These are phyloP conservation scores for Mrakia hoshinonis DNA, from an alignment of 768 basidiomycete genomes.

Conservation along the genomic window DNA sequence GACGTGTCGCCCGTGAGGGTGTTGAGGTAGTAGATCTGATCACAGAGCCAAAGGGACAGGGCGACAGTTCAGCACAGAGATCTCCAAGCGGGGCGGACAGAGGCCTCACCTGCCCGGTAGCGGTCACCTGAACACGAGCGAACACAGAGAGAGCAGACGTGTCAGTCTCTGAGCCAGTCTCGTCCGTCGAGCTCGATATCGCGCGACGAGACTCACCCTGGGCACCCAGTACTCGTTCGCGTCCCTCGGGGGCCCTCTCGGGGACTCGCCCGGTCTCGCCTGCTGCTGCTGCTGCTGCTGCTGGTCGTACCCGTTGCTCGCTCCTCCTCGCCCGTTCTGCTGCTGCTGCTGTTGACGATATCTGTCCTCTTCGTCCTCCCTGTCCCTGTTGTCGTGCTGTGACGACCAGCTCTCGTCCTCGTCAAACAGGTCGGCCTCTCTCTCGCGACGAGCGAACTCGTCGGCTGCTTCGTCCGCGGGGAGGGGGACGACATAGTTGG, in stretches of 20 bases:
- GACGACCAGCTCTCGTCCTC: not conserved
- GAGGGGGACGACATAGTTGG: conserved; percentile 79
- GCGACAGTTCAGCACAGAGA: too few relatives aligned
- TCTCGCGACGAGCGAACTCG: conserved; percentile 1
- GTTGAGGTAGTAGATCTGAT: conserved; percentile 92
- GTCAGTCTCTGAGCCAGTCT: not conserved
- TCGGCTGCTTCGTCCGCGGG: conserved; percentile 42
- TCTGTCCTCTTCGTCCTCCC: not conserved
- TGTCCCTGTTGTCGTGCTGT: not conserved
- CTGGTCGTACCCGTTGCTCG: not conserved
- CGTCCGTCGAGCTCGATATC: not conserved
- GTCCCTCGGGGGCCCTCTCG: not conserved
- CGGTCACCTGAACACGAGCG: conserved; percentile 46
- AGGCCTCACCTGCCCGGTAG: conserved; percentile 61
- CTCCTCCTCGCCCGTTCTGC: not conserved
- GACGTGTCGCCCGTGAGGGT: conserved; percentile 53
- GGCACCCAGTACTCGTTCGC: conserved; percentile 77
- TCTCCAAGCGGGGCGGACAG: not conserved
- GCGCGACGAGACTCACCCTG: conserved; percentile 37
- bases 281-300: not conserved
- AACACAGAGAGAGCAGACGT: not conserved
- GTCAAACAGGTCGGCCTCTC: conserved; percentile 25
- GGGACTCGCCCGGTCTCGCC: not conserved
- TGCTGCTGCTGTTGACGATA: not conserved
- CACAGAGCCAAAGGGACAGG: too few relatives aligned